These are phyloP conservation scores for Eutrema japonicum DNA, from an alignment of 345 rosid species.

Conservation along the genomic window DNA sequence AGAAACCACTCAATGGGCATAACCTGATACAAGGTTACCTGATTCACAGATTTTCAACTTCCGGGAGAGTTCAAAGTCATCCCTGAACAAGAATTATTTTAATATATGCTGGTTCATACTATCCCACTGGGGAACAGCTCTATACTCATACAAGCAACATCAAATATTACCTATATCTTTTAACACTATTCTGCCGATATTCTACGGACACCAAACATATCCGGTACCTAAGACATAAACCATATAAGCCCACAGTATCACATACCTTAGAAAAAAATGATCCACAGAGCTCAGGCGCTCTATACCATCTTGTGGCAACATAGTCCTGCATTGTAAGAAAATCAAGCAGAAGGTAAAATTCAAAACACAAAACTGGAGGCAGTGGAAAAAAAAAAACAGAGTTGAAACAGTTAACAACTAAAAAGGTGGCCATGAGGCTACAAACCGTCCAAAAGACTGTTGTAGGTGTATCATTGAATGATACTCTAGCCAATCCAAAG, in stretches of 20 bases:
- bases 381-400: neutral
- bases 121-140: constrained; percentile 31
- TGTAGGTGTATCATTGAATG: constrained; percentile 83
- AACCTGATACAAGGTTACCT: constrained; percentile 74
- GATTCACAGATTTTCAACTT: constrained; percentile 92
- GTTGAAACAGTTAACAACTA: neutral
- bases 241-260: neutral
- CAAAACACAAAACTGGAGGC: neutral
- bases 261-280: constrained; percentile 92
- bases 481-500: constrained; percentile 90
- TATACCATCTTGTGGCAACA: constrained; percentile 98
- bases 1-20: constrained; percentile 45
- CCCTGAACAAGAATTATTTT: constrained; percentile 97
- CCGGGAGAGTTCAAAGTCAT: constrained; percentile 99
- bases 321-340: constrained; percentile 61
- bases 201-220: constrained; percentile 24
- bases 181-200: neutral
- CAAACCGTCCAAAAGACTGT: constrained; percentile 94
- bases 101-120: constrained; percentile 48
- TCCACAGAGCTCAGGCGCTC: constrained; percentile 97
- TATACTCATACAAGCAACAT: constrained; percentile 29
- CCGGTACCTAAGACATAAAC: neutral
- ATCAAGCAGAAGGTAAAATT: constrained; percentile 2
- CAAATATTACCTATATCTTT: constrained; percentile 7
- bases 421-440: constrained; percentile 4